Conservation (phyloP, 495 filamentous ascomycete genomes). For the Cercophora scortea region DNA sequence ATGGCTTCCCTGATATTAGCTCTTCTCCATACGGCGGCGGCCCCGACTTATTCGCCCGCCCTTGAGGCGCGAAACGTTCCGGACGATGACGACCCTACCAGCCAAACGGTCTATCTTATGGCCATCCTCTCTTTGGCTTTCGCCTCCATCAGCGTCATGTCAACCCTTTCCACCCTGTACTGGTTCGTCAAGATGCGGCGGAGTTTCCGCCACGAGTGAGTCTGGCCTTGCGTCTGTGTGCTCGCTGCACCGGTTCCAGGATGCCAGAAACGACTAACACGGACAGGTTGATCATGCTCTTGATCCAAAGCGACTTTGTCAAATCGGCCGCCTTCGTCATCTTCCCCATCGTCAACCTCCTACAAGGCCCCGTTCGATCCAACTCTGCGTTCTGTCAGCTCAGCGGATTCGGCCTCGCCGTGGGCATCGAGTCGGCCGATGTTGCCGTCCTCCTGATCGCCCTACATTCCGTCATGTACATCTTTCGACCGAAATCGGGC, state of each 20-base stretch:
- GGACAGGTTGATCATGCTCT: slow-evolving; percentile 57
- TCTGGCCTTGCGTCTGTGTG: not conserved
- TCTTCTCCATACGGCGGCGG: too few relatives aligned
- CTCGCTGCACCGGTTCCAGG: too few relatives aligned
- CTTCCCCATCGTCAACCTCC: slow-evolving; percentile 47
- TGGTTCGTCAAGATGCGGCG: slow-evolving; percentile 70
- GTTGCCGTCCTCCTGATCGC: slow-evolving; percentile 62
- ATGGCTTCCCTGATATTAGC: too few relatives aligned
- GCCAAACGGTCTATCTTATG: slow-evolving; percentile 8
- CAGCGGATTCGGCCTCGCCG: slow-evolving; percentile 55
- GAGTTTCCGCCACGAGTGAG: slow-evolving; percentile 67
- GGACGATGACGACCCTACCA: not conserved
- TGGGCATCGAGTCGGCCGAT: slow-evolving; percentile 62
- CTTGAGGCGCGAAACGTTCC: not conserved
- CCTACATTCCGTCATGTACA: slow-evolving; percentile 60
- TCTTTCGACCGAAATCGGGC: slow-evolving; percentile 55
- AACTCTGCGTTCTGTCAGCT: slow-evolving; percentile 55
- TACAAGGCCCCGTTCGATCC: slow-evolving; percentile 38
- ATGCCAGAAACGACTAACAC: slow-evolving; percentile 1
- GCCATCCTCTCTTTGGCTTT: slow-evolving; percentile 22
- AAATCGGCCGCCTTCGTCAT: slow-evolving; percentile 60
- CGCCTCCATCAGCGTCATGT: slow-evolving; percentile 43
- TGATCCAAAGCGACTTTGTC: slow-evolving; percentile 61
- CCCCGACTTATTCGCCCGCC: too few relatives aligned
- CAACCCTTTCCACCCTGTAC: slow-evolving; percentile 48